Conservation (phyloP, 1,139 yeast genomes). For the Kazachstania sp. region DNA sequence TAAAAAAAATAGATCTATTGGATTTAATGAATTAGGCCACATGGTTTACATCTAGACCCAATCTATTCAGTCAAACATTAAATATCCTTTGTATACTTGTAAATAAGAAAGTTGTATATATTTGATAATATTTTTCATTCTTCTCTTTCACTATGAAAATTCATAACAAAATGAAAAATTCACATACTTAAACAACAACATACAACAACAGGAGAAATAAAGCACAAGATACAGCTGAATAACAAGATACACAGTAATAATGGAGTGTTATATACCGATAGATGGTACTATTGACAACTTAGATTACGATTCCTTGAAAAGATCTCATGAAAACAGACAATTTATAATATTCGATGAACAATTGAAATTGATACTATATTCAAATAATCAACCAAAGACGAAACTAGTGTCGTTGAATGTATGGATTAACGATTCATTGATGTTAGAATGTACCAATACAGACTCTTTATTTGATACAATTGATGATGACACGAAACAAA, state of each 20-base stretch:
- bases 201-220: too few relatives aligned
- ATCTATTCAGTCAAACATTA: too few relatives aligned
- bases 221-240: too few relatives aligned
- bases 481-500: conserved; percentile 1
- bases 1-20: conserved; percentile 74
- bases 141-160: background rate
- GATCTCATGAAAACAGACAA: conserved; percentile 16
- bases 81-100: conserved; percentile 1
- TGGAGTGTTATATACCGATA: conserved; percentile 22
- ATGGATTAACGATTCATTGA: conserved; percentile 26
- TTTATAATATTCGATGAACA: conserved; percentile 29
- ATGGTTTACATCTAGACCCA: conserved; percentile 36
- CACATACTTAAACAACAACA: too few relatives aligned
- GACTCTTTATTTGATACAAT: conserved; percentile 7
- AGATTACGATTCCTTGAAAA: conserved; percentile 7
- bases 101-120: background rate
- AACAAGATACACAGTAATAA: too few relatives aligned
- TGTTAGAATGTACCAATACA: conserved; percentile 10
- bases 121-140: background rate
- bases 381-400: background rate
- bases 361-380: conserved; percentile 14
- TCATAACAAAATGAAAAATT: background rate
- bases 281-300: conserved; percentile 6
- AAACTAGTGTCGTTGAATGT: conserved; percentile 11
- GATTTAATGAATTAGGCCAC: conserved; percentile 64